Percentiles rank a stretch among this genome's conserved stretches.
Evolutionary conservation across 2,329 filamentous ascomycete species (phyloP).

Genomic region (Balansia obtecta): DNA sequence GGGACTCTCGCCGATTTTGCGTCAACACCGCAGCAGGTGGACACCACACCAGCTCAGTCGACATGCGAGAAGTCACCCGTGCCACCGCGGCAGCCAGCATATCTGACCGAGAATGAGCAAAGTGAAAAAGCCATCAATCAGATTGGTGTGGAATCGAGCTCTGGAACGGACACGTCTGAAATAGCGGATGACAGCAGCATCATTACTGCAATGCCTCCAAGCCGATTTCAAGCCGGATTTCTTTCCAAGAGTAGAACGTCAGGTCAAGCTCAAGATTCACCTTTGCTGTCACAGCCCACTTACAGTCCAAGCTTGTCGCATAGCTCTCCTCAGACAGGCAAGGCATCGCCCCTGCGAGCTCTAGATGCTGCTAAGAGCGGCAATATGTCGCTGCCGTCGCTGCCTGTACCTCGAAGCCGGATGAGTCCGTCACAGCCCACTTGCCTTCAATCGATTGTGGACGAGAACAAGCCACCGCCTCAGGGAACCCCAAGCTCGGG

Average conservation of each 20-base stretch:
- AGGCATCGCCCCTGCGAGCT: conserved; percentile 35
- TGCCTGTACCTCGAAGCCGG: conserved; percentile 12
- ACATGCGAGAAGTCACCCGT: conserved; percentile 19
- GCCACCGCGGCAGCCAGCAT: conserved; percentile 15
- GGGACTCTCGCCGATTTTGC: conserved; percentile 83
- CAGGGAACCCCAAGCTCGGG: conserved; percentile 19
- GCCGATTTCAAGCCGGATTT: conserved; percentile 82
- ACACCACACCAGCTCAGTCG: conserved; percentile 34
- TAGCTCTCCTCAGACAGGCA: conserved; percentile 17
- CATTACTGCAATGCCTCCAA: conserved; percentile 27
- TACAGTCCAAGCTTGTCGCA: conserved; percentile 46
- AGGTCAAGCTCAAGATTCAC: conserved; percentile 42
- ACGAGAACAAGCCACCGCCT: conserved; percentile 42
- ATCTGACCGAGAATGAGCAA: conserved; percentile 11
- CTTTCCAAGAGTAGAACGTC: conserved; percentile 45
- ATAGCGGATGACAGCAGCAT: conserved; percentile 28
- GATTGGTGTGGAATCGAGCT: conserved; percentile 30
- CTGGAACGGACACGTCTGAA: conserved; percentile 19
- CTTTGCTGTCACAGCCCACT: conserved; percentile 41
- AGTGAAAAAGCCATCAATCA: conserved; percentile 33
- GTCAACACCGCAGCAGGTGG: conserved; percentile 67
- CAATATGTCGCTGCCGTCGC: conserved; percentile 33
- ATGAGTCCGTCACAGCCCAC: conserved; percentile 9
- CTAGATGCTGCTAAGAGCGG: conserved; percentile 38
- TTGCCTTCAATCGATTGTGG: conserved; percentile 24